Conservation (phyloP, 1,284 basidiomycete genomes). For the Naganishia sp. region DNA sequence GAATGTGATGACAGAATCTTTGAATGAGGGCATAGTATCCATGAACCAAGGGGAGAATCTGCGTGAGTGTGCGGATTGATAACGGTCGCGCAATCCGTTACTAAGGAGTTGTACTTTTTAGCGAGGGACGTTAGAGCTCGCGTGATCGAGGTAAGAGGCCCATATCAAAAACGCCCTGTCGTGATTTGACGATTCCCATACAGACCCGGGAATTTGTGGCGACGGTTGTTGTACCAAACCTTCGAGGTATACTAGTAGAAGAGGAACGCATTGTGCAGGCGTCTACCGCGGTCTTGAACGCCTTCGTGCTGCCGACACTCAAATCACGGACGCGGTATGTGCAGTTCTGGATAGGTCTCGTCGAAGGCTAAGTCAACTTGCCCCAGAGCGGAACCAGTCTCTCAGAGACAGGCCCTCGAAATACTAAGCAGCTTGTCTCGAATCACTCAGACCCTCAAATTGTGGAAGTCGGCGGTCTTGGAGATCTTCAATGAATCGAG, state of each 20-base stretch:
- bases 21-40: background rate
- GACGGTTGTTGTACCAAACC: slow-evolving; percentile 67
- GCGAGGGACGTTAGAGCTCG: slow-evolving; percentile 13
- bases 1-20: slow-evolving; percentile 66
- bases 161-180: background rate
- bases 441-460: slow-evolving; percentile 74
- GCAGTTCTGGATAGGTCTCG: background rate
- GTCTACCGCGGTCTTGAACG: slow-evolving; percentile 82
- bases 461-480: slow-evolving; percentile 77
- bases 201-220: slow-evolving; percentile 76
- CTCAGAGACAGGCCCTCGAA: slow-evolving; percentile 52
- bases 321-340: slow-evolving; percentile 37
- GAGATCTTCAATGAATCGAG: slow-evolving; percentile 84
- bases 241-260: slow-evolving; percentile 80
- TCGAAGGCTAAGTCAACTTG: background rate
- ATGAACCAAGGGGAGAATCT: slow-evolving; percentile 8
- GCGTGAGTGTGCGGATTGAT: slow-evolving; percentile 42
- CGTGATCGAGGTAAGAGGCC: slow-evolving; percentile 3
- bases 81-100: background rate
- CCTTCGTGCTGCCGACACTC: slow-evolving; percentile 77
- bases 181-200: background rate
- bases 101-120: background rate
- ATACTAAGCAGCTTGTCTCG: slow-evolving; percentile 77
- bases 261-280: slow-evolving; percentile 76
- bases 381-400: background rate